phyloP scores from a whole-genome alignment of 208 protist genomes.

The Naegleria gruberi region DNA sequence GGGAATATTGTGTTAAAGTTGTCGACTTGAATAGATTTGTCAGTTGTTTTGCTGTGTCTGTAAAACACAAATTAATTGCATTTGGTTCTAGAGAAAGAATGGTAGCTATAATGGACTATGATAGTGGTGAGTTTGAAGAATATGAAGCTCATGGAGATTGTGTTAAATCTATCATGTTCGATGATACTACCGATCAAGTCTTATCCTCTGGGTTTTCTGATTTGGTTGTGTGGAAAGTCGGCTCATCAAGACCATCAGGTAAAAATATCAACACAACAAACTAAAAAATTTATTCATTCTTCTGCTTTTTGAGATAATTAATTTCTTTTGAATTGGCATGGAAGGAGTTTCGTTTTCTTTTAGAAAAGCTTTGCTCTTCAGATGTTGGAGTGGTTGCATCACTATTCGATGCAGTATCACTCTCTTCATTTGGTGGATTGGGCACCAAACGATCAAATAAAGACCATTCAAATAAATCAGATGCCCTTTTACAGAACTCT shows the following conservation, averaged over 20 bases:
- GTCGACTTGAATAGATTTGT: neutral
- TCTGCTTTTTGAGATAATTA: too few relatives aligned
- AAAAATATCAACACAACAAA: too few relatives aligned
- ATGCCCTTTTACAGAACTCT: conserved; percentile 7
- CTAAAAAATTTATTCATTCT: too few relatives aligned
- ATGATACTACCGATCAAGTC: neutral
- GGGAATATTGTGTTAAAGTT: neutral
- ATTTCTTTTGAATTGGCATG: too few relatives aligned
- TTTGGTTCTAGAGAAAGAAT: neutral
- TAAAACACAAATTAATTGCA: neutral
- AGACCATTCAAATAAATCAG: neutral
- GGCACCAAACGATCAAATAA: neutral
- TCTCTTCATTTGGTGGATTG: too few relatives aligned
- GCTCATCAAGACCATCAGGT: too few relatives aligned
- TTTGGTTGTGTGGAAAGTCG: neutral
- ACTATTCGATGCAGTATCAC: too few relatives aligned
- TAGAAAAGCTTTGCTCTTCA: too few relatives aligned
- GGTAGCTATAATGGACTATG: neutral
- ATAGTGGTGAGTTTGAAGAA: neutral
- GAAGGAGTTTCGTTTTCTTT: too few relatives aligned
- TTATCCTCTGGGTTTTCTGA: neutral
- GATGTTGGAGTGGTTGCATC: too few relatives aligned
- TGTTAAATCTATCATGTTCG: neutral
- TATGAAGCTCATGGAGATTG: neutral
- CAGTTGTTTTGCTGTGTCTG: neutral